Conservation (phyloP, 139 green algal species). For the Deuterostichococcus epilithicus region DNA sequence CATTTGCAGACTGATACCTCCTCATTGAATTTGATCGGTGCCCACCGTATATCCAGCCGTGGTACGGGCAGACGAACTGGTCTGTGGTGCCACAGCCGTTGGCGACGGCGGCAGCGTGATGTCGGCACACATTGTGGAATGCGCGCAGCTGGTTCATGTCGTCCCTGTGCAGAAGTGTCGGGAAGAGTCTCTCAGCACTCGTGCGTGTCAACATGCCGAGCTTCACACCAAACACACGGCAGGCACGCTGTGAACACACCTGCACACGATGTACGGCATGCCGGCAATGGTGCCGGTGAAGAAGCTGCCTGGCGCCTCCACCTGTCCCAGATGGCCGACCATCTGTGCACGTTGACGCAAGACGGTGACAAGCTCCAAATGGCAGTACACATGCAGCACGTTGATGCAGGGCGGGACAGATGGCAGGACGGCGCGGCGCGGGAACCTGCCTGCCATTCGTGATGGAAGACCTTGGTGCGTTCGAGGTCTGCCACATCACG, state of each 20-base stretch:
- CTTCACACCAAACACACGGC: too few relatives aligned
- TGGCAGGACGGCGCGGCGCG: not conserved
- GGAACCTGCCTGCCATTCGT: constrained; percentile 28
- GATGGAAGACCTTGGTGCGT: constrained; percentile 20
- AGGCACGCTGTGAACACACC: not conserved
- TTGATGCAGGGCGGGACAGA: not conserved
- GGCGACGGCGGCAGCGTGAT: constrained; percentile 54
- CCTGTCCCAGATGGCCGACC: constrained; percentile 17
- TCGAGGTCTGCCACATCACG: constrained; percentile 17
- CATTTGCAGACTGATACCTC: not conserved
- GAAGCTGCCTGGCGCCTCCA: constrained; percentile 27
- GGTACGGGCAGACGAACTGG: constrained; percentile 53
- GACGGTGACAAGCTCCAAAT: not conserved
- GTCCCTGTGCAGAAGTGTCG: too few relatives aligned
- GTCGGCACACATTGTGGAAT: constrained; percentile 64
- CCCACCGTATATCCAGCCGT: constrained; percentile 58
- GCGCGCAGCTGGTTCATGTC: constrained; percentile 32
- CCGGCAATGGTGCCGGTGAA: constrained; percentile 14
- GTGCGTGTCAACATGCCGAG: too few relatives aligned
- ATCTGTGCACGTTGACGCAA: not conserved
- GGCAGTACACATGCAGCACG: not conserved
- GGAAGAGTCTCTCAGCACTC: too few relatives aligned
- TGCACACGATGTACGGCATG: constrained; percentile 25
- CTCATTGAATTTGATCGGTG: too few relatives aligned
- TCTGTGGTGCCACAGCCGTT: constrained; percentile 21